Conservation (phyloP, 371 early-diverging fungal genomes). For the Saksenaea vasiformis region DNA sequence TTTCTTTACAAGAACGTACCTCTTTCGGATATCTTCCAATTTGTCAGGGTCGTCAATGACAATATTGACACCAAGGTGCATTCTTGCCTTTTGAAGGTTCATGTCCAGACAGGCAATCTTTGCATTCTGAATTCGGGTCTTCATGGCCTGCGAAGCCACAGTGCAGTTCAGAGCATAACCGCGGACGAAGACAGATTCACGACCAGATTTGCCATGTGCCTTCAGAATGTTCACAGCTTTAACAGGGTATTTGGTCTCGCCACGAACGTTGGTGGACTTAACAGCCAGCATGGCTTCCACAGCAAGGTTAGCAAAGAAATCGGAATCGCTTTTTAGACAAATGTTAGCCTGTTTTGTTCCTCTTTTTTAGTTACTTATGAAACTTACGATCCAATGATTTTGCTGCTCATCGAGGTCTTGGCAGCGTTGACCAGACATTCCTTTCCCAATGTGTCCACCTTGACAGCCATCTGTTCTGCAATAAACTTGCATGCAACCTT, state of each 20-base stretch:
- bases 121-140: constrained; percentile 84
- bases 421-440: constrained; percentile 96
- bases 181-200: constrained; percentile 89
- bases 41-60: constrained; percentile 98
- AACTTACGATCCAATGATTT: constrained; percentile 93
- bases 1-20: constrained; percentile 39
- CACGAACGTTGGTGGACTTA: constrained; percentile 82
- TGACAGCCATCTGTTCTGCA: constrained; percentile 92
- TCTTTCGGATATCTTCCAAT: constrained; percentile 97
- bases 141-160: constrained; percentile 97
- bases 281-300: constrained; percentile 96
- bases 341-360: neutral
- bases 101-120: constrained; percentile 99
- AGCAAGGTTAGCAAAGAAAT: constrained; percentile 96
- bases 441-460: constrained; percentile 90
- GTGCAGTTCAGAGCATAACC: constrained; percentile 99
- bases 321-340: constrained; percentile 72
- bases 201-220: constrained; percentile 96
- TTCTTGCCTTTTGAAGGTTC: constrained; percentile 98
- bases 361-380: neutral
- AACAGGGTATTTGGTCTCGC: constrained; percentile 95
- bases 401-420: constrained; percentile 98
- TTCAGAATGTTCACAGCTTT: constrained; percentile 99
- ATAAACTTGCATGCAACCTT: constrained; percentile 99
- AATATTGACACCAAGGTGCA: constrained; percentile 98